Conservation (phyloP, 2,329 filamentous ascomycete genomes). For the Alternaria ventricosa region DNA sequence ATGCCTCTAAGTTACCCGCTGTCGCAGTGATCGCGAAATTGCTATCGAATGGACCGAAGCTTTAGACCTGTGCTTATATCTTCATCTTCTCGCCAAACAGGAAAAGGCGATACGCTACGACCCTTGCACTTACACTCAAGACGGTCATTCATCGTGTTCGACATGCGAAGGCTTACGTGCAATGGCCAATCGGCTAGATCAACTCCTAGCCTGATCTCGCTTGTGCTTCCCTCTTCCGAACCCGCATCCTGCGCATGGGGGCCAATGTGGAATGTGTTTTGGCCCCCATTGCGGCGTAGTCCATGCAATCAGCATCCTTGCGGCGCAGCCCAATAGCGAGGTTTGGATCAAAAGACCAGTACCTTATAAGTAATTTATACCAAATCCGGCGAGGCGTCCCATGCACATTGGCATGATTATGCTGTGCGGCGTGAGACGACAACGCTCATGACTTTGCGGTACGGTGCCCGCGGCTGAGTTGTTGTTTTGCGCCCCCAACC, state of each 20-base stretch:
- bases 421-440: background rate
- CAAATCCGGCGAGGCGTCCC: background rate
- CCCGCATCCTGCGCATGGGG: background rate
- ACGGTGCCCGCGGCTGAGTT: background rate
- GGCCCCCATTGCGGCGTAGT: conserved; percentile 10
- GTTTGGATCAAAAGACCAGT: background rate
- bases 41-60: background rate
- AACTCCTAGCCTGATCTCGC: background rate
- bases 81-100: background rate
- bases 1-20: too few relatives aligned
- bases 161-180: background rate
- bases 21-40: background rate
- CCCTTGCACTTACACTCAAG: background rate
- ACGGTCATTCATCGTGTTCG: background rate
- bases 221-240: background rate
- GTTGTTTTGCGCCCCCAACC: background rate
- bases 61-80: background rate
- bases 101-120: background rate
- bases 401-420: background rate
- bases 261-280: background rate
- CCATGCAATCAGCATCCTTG: background rate
- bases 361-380: background rate
- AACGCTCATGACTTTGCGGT: background rate
- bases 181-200: too few relatives aligned
- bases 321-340: conserved; percentile 12